These are phyloP conservation scores for Lipomyces japonicus DNA, from an alignment of 805 yeast species.

Conservation along the genomic window DNA sequence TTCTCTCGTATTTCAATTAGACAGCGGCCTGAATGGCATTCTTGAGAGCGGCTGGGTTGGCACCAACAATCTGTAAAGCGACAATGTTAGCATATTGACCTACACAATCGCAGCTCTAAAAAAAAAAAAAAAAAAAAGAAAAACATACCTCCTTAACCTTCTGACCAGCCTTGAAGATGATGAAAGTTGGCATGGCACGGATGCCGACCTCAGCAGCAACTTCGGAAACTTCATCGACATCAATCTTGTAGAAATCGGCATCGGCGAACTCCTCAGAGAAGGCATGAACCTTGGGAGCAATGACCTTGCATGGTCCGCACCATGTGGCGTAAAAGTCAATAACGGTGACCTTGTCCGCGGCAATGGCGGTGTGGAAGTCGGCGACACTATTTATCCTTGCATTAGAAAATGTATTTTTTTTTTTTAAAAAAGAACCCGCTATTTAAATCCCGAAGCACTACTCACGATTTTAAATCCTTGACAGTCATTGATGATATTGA, in stretches of 20 bases:
- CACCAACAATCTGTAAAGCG: conserved; percentile 25
- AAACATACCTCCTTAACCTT: conserved; percentile 57
- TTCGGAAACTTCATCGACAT: conserved; percentile 77
- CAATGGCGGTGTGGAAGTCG: conserved; percentile 67
- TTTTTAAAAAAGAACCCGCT: too few species aligned
- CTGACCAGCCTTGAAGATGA: conserved; percentile 79
- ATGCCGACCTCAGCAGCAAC: conserved; percentile 68
- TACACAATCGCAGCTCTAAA: neutral
- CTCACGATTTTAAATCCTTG: conserved; percentile 23
- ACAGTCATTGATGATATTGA: conserved; percentile 15
- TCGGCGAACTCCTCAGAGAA: conserved; percentile 54
- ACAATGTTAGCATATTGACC: neutral
- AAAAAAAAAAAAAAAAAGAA: conserved; percentile 36
- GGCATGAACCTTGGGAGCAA: conserved; percentile 88
- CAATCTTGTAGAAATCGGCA: conserved; percentile 77
- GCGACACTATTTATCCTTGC: conserved; percentile 37
- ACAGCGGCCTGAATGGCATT: conserved; percentile 23
- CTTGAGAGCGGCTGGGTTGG: conserved; percentile 31
- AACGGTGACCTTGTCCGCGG: conserved; percentile 69
- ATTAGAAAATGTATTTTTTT: too few species aligned
- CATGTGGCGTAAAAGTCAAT: conserved; percentile 96
- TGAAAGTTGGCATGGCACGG: conserved; percentile 62
- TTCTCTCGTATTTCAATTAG: too few species aligned
- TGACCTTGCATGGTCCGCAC: conserved; percentile 99
- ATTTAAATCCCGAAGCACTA: too few species aligned